These are phyloP conservation scores for Clavispora carvajalis DNA, from an alignment of 805 yeast species.

Conservation along the genomic window DNA sequence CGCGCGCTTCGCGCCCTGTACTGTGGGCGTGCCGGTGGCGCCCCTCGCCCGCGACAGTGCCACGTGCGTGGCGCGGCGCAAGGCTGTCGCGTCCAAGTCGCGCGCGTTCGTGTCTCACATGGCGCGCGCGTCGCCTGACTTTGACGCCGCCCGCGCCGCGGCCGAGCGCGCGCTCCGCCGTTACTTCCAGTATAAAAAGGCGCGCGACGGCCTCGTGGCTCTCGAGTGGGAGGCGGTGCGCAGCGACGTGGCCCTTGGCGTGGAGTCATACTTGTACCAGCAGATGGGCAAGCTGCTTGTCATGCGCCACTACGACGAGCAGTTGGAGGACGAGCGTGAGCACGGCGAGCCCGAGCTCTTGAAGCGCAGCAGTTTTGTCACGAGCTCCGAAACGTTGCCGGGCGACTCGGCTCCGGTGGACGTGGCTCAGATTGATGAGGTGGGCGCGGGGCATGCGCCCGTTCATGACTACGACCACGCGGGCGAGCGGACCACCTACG, in stretches of 20 bases:
- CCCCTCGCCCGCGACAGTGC: conserved; percentile 13
- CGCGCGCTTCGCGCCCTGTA: conserved; percentile 2
- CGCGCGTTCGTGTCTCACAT: conserved; percentile 26
- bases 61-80: conserved; percentile 17
- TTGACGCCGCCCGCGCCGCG: conserved; percentile 21
- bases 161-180: conserved; percentile 27
- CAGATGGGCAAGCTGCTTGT: conserved; percentile 24
- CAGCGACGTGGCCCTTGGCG: conserved; percentile 30
- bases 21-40: conserved; percentile 3
- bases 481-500: conserved; percentile 27
- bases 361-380: conserved; percentile 6
- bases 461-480: conserved; percentile 29
- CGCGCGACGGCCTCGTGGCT: conserved; percentile 31
- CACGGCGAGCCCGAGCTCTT: conserved; percentile 9
- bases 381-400: conserved; percentile 6
- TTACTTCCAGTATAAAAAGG: conserved; percentile 33
- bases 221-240: conserved; percentile 42
- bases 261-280: conserved; percentile 32
- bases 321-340: conserved; percentile 11
- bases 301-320: conserved; percentile 6
- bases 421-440: conserved; percentile 8
- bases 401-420: conserved; percentile 15
- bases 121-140: conserved; percentile 22
- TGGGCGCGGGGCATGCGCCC: conserved; percentile 25
- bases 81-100: conserved; percentile 17